Conservation (phyloP, 257 asterid species). For the Solanum pimpinellifolium region DNA sequence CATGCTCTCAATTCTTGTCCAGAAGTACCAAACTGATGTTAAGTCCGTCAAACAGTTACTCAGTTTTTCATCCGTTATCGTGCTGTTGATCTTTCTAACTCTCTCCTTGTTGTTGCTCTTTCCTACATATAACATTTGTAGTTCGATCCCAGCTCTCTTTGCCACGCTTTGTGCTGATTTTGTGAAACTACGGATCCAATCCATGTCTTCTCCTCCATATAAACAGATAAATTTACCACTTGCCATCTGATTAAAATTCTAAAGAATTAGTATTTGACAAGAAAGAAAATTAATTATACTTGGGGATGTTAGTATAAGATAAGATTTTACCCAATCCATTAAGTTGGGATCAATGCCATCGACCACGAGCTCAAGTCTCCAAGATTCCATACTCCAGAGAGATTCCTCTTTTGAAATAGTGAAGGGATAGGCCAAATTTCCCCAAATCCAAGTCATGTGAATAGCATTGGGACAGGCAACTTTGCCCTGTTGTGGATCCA, state of each 20-base stretch:
- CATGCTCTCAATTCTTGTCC: slow-evolving; percentile 83
- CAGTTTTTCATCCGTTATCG: slow-evolving; percentile 13
- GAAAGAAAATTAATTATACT: too few relatives aligned
- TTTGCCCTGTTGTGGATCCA: slow-evolving; percentile 62
- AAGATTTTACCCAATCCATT: slow-evolving; percentile 49
- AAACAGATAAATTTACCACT: slow-evolving; percentile 43
- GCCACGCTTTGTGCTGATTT: slow-evolving; percentile 23
- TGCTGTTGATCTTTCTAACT: slow-evolving; percentile 16
- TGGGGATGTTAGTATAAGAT: not conserved
- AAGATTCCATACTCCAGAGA: slow-evolving; percentile 46
- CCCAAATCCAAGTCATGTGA: slow-evolving; percentile 85
- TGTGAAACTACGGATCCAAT: slow-evolving; percentile 49
- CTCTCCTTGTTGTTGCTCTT: slow-evolving; percentile 25
- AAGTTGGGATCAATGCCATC: slow-evolving; percentile 41
- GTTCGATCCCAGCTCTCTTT: slow-evolving; percentile 7
- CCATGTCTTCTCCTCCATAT: slow-evolving; percentile 68
- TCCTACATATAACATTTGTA: slow-evolving; percentile 72
- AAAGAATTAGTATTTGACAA: not conserved
- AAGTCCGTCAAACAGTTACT: slow-evolving; percentile 43
- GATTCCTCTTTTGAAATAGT: slow-evolving; percentile 30
- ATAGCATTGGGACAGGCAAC: slow-evolving; percentile 46
- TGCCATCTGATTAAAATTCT: slow-evolving; percentile 18
- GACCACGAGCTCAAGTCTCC: slow-evolving; percentile 59
- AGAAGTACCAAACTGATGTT: slow-evolving; percentile 49
- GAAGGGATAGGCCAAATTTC: slow-evolving; percentile 66